Conservation (phyloP, 2,329 filamentous ascomycete species). For the Sporothrix euskadiensis region DNA sequence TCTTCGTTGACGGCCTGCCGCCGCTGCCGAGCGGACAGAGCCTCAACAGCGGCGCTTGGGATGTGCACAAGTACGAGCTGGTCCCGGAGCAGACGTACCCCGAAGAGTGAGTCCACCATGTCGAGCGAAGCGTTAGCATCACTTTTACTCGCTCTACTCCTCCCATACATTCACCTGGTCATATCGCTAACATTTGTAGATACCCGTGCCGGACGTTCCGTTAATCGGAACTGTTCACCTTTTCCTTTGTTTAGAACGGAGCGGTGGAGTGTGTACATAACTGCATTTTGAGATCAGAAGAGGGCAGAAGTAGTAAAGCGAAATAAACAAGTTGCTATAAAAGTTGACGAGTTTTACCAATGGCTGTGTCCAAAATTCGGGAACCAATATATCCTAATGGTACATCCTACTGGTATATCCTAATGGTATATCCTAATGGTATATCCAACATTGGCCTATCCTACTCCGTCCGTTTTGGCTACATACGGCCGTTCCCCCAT, state of each 20-base stretch:
- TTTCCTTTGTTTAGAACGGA: conserved; percentile 16
- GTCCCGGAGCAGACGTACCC: conserved; percentile 69
- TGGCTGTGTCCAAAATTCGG: not conserved
- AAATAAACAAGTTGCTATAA: conserved; percentile 25
- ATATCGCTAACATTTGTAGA: conserved; percentile 40
- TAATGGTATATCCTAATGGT: not conserved
- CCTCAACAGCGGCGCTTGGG: conserved; percentile 54
- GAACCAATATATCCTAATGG: not conserved
- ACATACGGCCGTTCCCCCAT: not conserved
- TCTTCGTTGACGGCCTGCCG: conserved; percentile 77
- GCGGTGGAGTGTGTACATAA: conserved; percentile 25
- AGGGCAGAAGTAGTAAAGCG: conserved; percentile 3
- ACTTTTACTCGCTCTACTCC: not conserved
- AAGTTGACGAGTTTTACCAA: not conserved
- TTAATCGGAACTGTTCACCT: conserved; percentile 39
- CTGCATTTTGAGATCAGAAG: not conserved
- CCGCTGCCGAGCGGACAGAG: conserved; percentile 77
- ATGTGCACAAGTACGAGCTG: conserved; percentile 69
- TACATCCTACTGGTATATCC: too few relatives aligned
- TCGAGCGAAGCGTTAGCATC: not conserved
- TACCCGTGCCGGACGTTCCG: conserved; percentile 66
- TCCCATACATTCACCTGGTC: not conserved
- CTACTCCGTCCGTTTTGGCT: not conserved
- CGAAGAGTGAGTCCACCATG: conserved; percentile 58
- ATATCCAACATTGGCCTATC: not conserved